Evolutionary conservation across 2,329 filamentous ascomycete genomes (phyloP).

Genomic region (Lecanosticta acicola): DNA sequence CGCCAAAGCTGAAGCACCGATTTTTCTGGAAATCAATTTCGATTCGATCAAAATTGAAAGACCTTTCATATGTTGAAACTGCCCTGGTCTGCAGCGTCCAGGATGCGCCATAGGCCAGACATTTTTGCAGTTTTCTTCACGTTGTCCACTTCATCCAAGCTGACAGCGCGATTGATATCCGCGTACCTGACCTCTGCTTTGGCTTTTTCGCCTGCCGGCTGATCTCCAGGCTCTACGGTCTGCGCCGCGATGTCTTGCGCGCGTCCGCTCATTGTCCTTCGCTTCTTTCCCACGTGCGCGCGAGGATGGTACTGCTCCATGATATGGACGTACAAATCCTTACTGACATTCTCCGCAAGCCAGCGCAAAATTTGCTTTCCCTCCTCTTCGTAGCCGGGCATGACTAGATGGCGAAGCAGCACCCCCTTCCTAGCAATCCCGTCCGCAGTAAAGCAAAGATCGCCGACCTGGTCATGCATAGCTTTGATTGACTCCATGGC

Average conservation of each 20-base stretch:
- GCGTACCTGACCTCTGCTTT: conserved; percentile 57
- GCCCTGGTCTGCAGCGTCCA: conserved; percentile 56
- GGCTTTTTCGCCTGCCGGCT: conserved; percentile 22
- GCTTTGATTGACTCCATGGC: conserved; percentile 72
- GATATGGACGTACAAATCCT: conserved; percentile 73
- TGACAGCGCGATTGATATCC: conserved; percentile 71
- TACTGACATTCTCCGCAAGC: conserved; percentile 65
- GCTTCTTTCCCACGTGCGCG: conserved; percentile 72
- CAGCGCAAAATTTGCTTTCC: conserved; percentile 69
- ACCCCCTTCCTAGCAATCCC: conserved; percentile 74
- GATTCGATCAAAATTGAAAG: not conserved
- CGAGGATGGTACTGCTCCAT: conserved; percentile 85
- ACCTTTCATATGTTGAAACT: conserved; percentile 47
- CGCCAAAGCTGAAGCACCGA: not conserved
- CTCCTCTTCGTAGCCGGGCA: conserved; percentile 74
- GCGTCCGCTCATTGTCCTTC: conserved; percentile 30
- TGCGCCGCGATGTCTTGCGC: conserved; percentile 27
- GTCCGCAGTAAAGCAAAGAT: conserved; percentile 74
- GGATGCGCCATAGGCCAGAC: conserved; percentile 73
- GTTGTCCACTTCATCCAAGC: conserved; percentile 57
- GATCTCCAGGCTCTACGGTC: conserved; percentile 28
- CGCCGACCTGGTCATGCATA: conserved; percentile 77
- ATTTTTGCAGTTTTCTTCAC: conserved; percentile 63
- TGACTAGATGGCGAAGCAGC: conserved; percentile 72
- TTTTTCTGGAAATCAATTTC: not conserved